Conservation (phyloP, 192 early-diverging fungal genomes). For the Spizellomyces sp. region DNA sequence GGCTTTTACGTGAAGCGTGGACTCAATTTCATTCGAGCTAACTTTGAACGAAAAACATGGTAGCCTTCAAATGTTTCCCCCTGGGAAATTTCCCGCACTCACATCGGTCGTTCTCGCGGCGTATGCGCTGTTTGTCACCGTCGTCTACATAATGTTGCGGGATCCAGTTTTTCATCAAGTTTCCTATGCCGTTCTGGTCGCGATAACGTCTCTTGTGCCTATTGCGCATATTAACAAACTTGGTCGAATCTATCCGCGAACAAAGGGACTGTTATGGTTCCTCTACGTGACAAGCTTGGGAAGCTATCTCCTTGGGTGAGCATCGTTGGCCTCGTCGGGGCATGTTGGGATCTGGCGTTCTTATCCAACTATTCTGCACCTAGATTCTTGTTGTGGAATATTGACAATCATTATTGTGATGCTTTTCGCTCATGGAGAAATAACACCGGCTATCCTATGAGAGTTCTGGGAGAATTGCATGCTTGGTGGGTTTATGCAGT, state of each 20-base stretch:
- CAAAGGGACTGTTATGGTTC: too few species aligned
- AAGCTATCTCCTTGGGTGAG: constrained; percentile 10
- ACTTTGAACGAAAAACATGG: constrained; percentile 14
- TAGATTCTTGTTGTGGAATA: constrained; percentile 61
- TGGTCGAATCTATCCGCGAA: too few species aligned
- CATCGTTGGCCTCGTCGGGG: too few species aligned
- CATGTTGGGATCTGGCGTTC: too few species aligned
- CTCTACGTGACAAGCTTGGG: background rate
- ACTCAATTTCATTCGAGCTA: constrained; percentile 34
- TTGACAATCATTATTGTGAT: constrained; percentile 69
- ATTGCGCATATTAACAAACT: too few species aligned
- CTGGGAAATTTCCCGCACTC: background rate
- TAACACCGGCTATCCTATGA: constrained; percentile 43
- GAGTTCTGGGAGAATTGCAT: constrained; percentile 43
- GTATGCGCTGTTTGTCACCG: constrained; percentile 7
- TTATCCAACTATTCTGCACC: too few species aligned
- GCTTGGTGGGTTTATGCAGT: constrained; percentile 15
- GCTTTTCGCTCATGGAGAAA: constrained; percentile 43
- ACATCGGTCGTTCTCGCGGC: constrained; percentile 36
- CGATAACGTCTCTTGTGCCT: constrained; percentile 27
- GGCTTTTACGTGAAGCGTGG: background rate
- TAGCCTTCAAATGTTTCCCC: background rate
- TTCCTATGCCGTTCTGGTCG: constrained; percentile 14
- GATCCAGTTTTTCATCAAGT: background rate
- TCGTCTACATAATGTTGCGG: background rate